phyloP scores from a whole-genome alignment of 2,329 filamentous ascomycete genomes.

The Colletotrichum sp. region DNA sequence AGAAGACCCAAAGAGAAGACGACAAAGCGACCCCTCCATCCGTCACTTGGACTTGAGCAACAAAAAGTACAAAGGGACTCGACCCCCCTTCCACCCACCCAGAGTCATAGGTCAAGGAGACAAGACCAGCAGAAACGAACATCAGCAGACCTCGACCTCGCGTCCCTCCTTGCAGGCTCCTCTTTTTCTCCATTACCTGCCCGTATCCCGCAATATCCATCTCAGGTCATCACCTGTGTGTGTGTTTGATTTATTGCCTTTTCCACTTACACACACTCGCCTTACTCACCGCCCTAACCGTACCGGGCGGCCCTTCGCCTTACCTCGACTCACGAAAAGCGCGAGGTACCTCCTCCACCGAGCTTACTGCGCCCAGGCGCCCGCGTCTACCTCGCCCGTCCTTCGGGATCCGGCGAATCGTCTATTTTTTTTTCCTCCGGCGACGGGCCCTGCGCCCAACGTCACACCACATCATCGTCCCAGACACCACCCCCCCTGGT shows the following conservation, averaged over 20 bases:
- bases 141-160: slow-evolving; percentile 9
- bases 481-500: slow-evolving; percentile 1
- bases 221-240: neutral
- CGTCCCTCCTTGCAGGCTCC: neutral
- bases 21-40: neutral
- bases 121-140: neutral
- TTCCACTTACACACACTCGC: neutral
- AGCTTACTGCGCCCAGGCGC: neutral
- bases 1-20: neutral
- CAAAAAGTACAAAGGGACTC: neutral
- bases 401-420: slow-evolving; percentile 17
- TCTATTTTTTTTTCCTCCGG: neutral
- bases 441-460: slow-evolving; percentile 3
- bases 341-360: neutral
- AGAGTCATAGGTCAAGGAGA: neutral
- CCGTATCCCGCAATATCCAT: neutral
- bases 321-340: neutral
- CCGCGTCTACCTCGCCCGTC: slow-evolving; percentile 9
- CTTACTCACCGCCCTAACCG: neutral
- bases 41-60: neutral
- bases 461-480: slow-evolving; percentile 5
- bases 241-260: neutral
- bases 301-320: neutral
- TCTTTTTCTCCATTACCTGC: neutral
- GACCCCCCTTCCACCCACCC: neutral